Conservation (phyloP, 208 protist genomes). For the Acanthamoeba castellanii region DNA sequence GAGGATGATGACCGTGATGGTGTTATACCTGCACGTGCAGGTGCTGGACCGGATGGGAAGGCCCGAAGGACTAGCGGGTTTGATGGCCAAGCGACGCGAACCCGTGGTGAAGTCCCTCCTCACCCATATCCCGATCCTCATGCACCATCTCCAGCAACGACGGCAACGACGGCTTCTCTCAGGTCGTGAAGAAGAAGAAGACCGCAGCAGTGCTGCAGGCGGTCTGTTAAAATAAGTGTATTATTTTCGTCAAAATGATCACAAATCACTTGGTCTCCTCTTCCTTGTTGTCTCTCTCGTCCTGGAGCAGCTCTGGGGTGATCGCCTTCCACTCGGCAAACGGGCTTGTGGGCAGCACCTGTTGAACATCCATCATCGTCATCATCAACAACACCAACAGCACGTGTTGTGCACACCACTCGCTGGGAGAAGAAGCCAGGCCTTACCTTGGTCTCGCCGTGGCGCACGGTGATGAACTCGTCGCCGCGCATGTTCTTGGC, state of each 20-base stretch:
- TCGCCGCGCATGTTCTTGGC: not conserved
- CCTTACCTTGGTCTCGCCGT: slow-evolving; percentile 39
- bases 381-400: no score
- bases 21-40: not conserved
- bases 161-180: no score
- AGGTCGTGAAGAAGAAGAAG: no score
- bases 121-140: not conserved
- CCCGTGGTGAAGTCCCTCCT: not conserved
- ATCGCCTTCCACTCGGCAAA: not conserved
- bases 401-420: no score
- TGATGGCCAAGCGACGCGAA: not conserved
- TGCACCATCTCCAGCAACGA: not conserved
- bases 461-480: slow-evolving; percentile 47
- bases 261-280: not conserved
- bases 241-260: no score
- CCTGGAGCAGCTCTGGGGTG: not conserved
- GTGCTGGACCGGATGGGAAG: not conserved
- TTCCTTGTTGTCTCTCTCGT: not conserved
- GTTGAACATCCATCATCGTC: not conserved
- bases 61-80: not conserved
- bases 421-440: no score
- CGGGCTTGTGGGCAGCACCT: not conserved
- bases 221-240: no score
- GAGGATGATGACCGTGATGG: not conserved
- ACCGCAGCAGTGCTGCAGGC: no score